Evolutionary conservation across 768 basidiomycete species (phyloP).

Genomic region (Cystofilobasidium ferigula): DNA sequence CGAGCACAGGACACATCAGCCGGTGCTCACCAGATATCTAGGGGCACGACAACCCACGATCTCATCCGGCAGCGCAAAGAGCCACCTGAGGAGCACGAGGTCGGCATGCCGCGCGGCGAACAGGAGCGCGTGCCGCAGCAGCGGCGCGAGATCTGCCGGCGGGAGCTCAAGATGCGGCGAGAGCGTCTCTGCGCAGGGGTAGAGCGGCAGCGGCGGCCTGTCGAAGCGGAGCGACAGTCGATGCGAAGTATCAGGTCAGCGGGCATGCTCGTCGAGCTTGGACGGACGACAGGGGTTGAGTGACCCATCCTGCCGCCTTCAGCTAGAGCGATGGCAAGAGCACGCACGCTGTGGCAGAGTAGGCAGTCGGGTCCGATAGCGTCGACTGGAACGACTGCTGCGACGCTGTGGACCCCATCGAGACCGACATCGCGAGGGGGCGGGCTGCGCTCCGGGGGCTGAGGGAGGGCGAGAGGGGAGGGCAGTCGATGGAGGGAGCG

Average conservation of each 20-base stretch:
- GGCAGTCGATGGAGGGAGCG: no score
- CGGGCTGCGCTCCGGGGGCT: neutral
- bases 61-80: neutral
- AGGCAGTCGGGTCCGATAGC: neutral
- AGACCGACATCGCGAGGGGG: neutral
- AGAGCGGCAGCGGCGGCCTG: conserved; percentile 22
- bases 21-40: no score
- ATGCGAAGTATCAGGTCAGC: neutral
- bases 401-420: no score
- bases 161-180: conserved; percentile 22
- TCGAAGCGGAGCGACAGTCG: neutral
- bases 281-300: neutral
- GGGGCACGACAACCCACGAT: neutral
- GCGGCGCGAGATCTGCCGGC: conserved; percentile 16
- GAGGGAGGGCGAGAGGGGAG: neutral
- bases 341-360: neutral
- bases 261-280: neutral
- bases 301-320: neutral
- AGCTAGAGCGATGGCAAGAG: neutral
- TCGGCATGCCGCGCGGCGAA: conserved; percentile 3
- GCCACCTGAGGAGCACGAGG: conserved; percentile 11
- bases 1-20: no score
- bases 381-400: neutral
- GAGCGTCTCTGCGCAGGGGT: neutral
- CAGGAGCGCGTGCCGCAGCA: conserved; percentile 19